A percentile compares a stretch with the other conserved stretches of the same genome.
Conservation (phyloP, 148 eudicot genomes). For the Rhododendron mucronatum region DNA sequence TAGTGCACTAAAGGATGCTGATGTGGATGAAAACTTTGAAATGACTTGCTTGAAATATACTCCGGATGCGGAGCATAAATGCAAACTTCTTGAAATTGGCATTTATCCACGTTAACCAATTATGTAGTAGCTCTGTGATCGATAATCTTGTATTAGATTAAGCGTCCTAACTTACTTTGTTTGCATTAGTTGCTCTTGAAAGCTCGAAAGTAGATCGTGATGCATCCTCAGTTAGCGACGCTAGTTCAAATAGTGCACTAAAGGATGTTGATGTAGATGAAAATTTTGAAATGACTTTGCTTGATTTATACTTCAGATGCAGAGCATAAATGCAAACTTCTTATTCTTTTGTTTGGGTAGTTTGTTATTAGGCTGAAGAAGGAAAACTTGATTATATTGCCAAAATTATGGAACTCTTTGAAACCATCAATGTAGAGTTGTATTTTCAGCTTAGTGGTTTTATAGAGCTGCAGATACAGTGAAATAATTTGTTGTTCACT, state of each 20-base stretch:
- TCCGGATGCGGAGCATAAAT: constrained; percentile 30
- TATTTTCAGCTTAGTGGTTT: too few relatives aligned
- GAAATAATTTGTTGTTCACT: too few relatives aligned
- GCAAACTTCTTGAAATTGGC: not conserved
- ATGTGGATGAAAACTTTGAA: not conserved
- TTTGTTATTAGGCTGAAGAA: too few relatives aligned
- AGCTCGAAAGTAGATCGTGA: too few relatives aligned
- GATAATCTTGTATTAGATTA: not conserved
- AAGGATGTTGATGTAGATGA: too few relatives aligned
- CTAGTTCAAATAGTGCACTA: too few relatives aligned
- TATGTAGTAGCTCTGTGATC: not conserved
- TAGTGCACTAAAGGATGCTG: not conserved
- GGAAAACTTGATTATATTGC: too few relatives aligned
- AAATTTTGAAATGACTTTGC: not conserved
- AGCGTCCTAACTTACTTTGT: not conserved
- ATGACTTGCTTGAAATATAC: constrained; percentile 25
- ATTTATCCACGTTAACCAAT: not conserved
- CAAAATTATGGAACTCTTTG: too few relatives aligned
- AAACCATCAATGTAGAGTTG: too few relatives aligned
- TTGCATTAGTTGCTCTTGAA: not conserved
- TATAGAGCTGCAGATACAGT: too few relatives aligned
- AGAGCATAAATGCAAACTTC: constrained; percentile 6
- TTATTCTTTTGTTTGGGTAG: too few relatives aligned
- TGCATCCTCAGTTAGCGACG: too few relatives aligned
- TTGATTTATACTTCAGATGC: constrained; percentile 34